A percentile compares a stretch with the other conserved stretches of the same genome.
Evolutionary conservation across 23 red algal species (phyloP).

Genomic region (Chondrus crispus): DNA sequence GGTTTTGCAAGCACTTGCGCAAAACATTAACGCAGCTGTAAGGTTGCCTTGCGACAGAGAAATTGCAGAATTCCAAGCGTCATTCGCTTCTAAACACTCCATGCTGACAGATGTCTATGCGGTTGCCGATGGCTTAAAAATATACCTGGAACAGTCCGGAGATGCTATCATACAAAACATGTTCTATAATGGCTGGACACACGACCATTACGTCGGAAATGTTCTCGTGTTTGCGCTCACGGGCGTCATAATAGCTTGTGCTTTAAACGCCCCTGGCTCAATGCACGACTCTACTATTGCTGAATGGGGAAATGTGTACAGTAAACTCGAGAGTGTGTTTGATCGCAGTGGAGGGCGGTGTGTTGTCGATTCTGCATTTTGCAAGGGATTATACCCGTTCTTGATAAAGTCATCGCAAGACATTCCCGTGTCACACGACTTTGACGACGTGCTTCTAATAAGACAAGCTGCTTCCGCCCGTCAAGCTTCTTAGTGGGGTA

Average conservation of each 20-base stretch:
- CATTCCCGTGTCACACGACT: not conserved
- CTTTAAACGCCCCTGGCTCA: not conserved
- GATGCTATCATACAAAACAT: not conserved
- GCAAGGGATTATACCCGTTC: not conserved
- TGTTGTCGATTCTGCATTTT: not conserved
- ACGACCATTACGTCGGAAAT: constrained; percentile 46
- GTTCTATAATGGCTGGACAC: constrained; percentile 52
- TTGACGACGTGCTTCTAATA: not conserved
- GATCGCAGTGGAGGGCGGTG: not conserved
- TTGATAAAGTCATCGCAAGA: not conserved
- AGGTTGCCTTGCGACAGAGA: not conserved
- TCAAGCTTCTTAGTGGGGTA: not conserved
- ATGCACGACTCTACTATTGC: not conserved
- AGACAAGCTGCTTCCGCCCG: not conserved
- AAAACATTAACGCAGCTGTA: not conserved
- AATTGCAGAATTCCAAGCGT: not conserved
- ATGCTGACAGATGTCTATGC: constrained; percentile 6
- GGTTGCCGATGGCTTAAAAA: not conserved
- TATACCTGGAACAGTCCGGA: not conserved
- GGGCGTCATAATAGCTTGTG: constrained; percentile 12
- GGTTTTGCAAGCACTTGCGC: not conserved
- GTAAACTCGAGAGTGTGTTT: not conserved
- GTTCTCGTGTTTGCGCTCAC: constrained; percentile 5
- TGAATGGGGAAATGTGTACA: not conserved
- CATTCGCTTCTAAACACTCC: not conserved